Percentiles rank a stretch among this genome's conserved stretches.
Evolutionary conservation across 2,329 filamentous ascomycete genomes (phyloP).

Genomic region (Claviceps fusiformis): DNA sequence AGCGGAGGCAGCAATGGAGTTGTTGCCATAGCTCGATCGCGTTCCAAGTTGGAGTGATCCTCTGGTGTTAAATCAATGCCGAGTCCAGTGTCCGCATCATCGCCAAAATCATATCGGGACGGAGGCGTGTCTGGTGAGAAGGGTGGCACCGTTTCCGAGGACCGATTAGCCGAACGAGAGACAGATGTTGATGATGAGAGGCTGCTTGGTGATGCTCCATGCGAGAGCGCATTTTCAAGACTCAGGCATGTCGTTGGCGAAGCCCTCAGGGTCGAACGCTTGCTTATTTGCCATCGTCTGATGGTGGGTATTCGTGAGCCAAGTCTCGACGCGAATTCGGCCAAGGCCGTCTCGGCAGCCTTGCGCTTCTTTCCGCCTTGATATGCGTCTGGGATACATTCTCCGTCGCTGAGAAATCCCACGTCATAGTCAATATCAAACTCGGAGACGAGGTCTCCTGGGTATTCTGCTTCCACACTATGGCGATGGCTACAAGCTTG

Average conservation of each 20-base stretch:
- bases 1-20: slow-evolving; percentile 79
- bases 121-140: slow-evolving; percentile 48
- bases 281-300: slow-evolving; percentile 34
- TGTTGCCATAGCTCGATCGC: slow-evolving; percentile 48
- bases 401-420: slow-evolving; percentile 52
- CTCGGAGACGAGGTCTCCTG: slow-evolving; percentile 24
- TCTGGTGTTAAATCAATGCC: slow-evolving; percentile 18
- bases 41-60: slow-evolving; percentile 38
- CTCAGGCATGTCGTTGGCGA: slow-evolving; percentile 69
- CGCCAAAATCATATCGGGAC: slow-evolving; percentile 45
- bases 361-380: slow-evolving; percentile 40
- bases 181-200: slow-evolving; percentile 66
- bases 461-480: slow-evolving; percentile 26
- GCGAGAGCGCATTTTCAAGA: slow-evolving; percentile 62
- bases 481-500: slow-evolving; percentile 45
- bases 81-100: slow-evolving; percentile 26
- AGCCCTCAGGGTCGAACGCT: slow-evolving; percentile 30
- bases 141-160: slow-evolving; percentile 39
- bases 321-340: slow-evolving; percentile 50
- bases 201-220: slow-evolving; percentile 60
- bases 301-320: slow-evolving; percentile 45
- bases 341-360: slow-evolving; percentile 43
- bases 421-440: slow-evolving; percentile 50
- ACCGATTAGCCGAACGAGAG: slow-evolving; percentile 31
- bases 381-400: slow-evolving; percentile 33